Conservation (phyloP, 2,329 filamentous ascomycete genomes). For the Ophiostoma novo-ulmi region DNA sequence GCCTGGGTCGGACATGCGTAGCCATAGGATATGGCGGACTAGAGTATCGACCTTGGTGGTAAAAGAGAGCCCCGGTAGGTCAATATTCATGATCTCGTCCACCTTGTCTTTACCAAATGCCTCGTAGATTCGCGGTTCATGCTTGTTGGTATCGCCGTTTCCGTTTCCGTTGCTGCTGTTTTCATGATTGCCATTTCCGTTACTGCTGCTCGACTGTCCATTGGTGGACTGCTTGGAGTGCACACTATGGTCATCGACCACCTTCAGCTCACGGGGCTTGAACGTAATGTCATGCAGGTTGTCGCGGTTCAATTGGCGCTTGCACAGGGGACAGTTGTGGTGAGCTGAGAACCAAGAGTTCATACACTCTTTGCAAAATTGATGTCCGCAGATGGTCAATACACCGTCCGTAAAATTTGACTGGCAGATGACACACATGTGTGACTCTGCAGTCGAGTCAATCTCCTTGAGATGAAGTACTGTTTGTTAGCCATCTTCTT, state of each 20-base stretch:
- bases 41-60: conserved; percentile 88
- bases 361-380: conserved; percentile 88
- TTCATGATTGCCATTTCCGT: conserved; percentile 18
- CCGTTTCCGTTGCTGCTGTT: not conserved
- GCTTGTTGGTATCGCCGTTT: conserved; percentile 20
- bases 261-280: conserved; percentile 67
- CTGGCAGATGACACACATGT: conserved; percentile 83
- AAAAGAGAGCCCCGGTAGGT: conserved; percentile 67
- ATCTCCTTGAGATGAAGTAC: conserved; percentile 51
- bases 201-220: conserved; percentile 1
- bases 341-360: conserved; percentile 69
- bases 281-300: conserved; percentile 83
- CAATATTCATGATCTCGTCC: conserved; percentile 74
- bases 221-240: conserved; percentile 13
- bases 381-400: conserved; percentile 82
- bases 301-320: conserved; percentile 55
- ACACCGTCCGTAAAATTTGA: conserved; percentile 70
- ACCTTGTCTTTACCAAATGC: conserved; percentile 67
- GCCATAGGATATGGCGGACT: conserved; percentile 75
- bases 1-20: conserved; percentile 76
- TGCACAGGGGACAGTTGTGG: conserved; percentile 79
- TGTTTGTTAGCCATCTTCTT: conserved; percentile 29
- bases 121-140: conserved; percentile 59
- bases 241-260: conserved; percentile 42
- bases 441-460: conserved; percentile 58